Evolutionary conservation across 495 filamentous ascomycete species (phyloP), one percentile per base, ranked within the genome.

Genomic region (Aspergillus taichungensis): DNA sequence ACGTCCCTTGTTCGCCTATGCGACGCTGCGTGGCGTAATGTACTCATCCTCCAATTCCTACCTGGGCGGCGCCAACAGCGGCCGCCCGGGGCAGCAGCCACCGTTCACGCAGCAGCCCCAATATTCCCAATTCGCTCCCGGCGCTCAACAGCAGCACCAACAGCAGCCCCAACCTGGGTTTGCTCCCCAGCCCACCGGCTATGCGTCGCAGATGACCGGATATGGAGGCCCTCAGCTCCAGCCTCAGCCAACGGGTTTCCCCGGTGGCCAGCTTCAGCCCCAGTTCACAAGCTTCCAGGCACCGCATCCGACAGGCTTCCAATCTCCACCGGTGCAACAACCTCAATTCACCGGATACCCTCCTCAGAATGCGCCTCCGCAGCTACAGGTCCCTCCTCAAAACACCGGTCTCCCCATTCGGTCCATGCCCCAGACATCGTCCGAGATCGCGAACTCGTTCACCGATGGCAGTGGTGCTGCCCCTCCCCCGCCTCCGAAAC

Each of bases 41-140:
- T 95, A 82, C 71, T 90, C 88, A 34, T 85, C 83, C 59, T 86
- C 88, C 47, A 89, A 82, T 72, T 82, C 86, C 40, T 94, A 82
- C 61, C 72, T 92, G 49, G 86, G 87, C 57, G 82, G 81, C 66
- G 78, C 72, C 63, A 85, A 82, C 64, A 82, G 68, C 67, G 71
- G 77, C 61, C 87, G 85, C 49, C 85, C 87, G 7, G 84, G 81
- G 46, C 76, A 79, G 47, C 73, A 77, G 64, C 66, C 65, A 56
- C 64, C 66, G 57, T 71, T 64, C 63, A 60, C 72, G 45, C 71
- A 68, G 49, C 69, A 68, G 47, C 73, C 45, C 67, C 67, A 57
- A 47, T 68, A 64, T 61, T 62, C 68, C 46, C 66, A 68, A 67
- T 67, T 63, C 57, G 66, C 56, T 41, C 65, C 67, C 43, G 71